Conservation (phyloP, 2,329 filamentous ascomycete genomes). For the Fusarium coicis region DNA sequence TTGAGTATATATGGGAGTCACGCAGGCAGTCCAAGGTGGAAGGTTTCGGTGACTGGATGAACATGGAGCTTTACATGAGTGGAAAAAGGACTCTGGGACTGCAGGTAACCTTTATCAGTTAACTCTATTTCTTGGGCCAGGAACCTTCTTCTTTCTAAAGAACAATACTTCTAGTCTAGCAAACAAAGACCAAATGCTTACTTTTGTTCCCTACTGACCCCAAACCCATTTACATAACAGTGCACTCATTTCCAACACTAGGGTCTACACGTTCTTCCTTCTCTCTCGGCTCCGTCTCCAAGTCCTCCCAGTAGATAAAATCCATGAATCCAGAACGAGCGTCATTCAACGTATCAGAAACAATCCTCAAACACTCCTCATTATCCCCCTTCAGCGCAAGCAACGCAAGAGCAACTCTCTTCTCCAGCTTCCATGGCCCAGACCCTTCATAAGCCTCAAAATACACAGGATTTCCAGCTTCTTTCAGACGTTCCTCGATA, state of each 20-base stretch:
- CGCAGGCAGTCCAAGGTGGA: no score
- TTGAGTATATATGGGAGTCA: no score
- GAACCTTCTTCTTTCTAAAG: no score
- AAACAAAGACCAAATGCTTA: not conserved
- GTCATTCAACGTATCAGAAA: constrained; percentile 4
- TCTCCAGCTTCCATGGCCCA: not conserved
- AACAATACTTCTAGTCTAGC: not conserved
- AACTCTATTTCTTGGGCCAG: no score
- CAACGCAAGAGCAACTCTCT: constrained; percentile 5
- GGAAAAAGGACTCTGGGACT: no score
- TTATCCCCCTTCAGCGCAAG: constrained; percentile 1
- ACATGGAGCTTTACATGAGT: no score
- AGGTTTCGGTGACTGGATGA: no score
- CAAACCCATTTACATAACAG: not conserved
- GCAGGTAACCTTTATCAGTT: no score
- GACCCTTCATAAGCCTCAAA: not conserved
- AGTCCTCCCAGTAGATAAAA: constrained; percentile 32
- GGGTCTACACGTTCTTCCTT: not conserved
- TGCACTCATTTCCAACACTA: not conserved
- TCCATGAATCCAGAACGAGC: constrained; percentile 4
- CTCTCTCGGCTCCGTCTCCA: not conserved
- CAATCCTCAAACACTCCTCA: constrained; percentile 11
- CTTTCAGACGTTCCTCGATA: constrained; percentile 45
- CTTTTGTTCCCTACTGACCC: not conserved
- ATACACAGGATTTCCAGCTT: constrained; percentile 36